phyloP scores from a whole-genome alignment of 306 rosid genomes.

The Calophaca sinica region DNA sequence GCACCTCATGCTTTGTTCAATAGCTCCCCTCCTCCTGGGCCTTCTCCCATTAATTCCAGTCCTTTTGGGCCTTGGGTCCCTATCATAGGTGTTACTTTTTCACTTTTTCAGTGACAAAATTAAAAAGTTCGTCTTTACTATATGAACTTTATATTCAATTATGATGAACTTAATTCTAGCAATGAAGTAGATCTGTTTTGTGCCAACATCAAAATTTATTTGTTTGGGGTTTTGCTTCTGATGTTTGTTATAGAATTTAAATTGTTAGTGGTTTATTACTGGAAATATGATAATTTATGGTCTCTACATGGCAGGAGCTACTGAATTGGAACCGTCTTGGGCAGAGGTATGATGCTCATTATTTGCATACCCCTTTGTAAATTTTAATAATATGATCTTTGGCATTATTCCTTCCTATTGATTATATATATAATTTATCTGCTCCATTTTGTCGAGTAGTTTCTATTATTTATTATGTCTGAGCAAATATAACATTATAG shows the following conservation, averaged over 20 bases:
- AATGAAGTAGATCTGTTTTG: background rate
- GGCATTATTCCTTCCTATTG: conserved; percentile 2
- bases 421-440: background rate
- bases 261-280: conserved; percentile 1
- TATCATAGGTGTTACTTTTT: background rate
- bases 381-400: conserved; percentile 9
- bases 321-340: conserved; percentile 90
- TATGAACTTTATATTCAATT: background rate
- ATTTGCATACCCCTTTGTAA: background rate
- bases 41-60: no score
- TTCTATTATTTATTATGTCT: no score
- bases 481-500: no score
- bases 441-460: background rate
- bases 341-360: conserved; percentile 68
- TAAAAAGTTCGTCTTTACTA: conserved; percentile 7
- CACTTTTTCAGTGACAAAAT: background rate
- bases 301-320: conserved; percentile 70
- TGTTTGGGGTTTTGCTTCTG: conserved; percentile 21
- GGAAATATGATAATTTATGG: conserved; percentile 36
- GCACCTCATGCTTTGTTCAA: no score
- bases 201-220: background rate
- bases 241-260: conserved; percentile 22
- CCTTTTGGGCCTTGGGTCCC: no score
- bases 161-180: conserved; percentile 7
- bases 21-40: no score